phyloP scores from a whole-genome alignment of 1,139 yeast species.

The Blastobotrys elegans region DNA sequence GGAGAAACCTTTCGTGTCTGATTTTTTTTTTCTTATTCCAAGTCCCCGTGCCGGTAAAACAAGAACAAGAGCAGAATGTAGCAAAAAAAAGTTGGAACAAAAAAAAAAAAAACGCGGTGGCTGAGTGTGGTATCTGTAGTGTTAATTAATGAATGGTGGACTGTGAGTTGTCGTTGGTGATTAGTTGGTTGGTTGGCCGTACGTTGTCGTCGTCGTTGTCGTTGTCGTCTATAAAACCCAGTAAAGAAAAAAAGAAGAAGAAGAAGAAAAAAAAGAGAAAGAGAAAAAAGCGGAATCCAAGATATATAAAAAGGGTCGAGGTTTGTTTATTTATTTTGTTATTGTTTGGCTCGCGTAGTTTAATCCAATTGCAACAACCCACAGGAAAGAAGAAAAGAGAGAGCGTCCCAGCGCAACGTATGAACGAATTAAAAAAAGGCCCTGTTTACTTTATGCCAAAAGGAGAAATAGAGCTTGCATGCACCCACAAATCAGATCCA shows the following conservation, averaged over 20 bases:
- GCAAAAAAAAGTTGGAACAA: background rate
- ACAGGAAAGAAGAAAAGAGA: no score
- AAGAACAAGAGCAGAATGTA: background rate
- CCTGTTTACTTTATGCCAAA: background rate
- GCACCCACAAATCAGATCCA: no score
- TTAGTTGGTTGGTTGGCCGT: background rate
- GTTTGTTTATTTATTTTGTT: background rate
- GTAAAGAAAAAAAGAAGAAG: background rate
- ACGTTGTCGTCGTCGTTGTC: background rate
- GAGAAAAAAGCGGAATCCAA: background rate
- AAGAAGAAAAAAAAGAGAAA: background rate
- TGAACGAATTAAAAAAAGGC: no score
- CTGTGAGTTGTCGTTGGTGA: no score
- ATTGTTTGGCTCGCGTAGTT: background rate
- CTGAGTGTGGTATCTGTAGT: no score
- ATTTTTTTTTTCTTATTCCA: background rate
- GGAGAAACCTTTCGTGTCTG: background rate
- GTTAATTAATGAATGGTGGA: background rate
- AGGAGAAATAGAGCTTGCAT: background rate
- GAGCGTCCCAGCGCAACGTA: no score
- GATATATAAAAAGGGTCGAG: background rate
- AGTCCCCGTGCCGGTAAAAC: no score
- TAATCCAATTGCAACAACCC: no score
- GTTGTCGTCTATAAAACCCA: background rate
- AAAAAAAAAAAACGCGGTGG: background rate